phyloP scores from a whole-genome alignment of 306 rosid species.

The Vicia sativa region DNA sequence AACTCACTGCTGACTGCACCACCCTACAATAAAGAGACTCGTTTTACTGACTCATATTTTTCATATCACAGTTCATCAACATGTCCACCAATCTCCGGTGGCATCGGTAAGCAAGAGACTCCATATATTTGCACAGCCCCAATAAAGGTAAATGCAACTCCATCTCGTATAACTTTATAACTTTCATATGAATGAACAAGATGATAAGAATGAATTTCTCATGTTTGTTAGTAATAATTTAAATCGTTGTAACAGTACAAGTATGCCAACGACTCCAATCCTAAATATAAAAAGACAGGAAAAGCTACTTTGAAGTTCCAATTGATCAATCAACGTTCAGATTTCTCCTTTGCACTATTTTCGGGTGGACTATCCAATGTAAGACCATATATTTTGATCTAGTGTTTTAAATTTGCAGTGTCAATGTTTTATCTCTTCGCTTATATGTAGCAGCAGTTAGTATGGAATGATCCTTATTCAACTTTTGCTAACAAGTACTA shows the following conservation, averaged over 20 bases:
- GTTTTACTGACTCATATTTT: no score
- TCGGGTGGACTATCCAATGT: conserved; percentile 72
- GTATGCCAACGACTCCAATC: conserved; percentile 54
- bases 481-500: conserved; percentile 21
- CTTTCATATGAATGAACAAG: background rate
- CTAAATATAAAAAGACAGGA: conserved; percentile 56
- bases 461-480: no score
- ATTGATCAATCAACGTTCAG: conserved; percentile 85
- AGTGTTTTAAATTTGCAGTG: background rate
- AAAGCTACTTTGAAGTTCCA: conserved; percentile 59
- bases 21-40: no score
- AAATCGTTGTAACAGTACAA: conserved; percentile 57
- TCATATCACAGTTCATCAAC: conserved; percentile 57
- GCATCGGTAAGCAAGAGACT: conserved; percentile 24
- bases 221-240: conserved; percentile 32
- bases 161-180: no score
- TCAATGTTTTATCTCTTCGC: background rate
- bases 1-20: no score
- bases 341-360: conserved; percentile 80
- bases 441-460: no score
- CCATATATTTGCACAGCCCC: conserved; percentile 84
- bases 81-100: conserved; percentile 51
- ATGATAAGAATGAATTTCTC: no score
- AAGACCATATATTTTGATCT: no score
- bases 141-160: conserved; percentile 75